Evolutionary conservation across 2,329 filamentous ascomycete genomes (phyloP), one percentile per base, ranked within the genome.

Genomic region (Aureobasidium zeae): DNA sequence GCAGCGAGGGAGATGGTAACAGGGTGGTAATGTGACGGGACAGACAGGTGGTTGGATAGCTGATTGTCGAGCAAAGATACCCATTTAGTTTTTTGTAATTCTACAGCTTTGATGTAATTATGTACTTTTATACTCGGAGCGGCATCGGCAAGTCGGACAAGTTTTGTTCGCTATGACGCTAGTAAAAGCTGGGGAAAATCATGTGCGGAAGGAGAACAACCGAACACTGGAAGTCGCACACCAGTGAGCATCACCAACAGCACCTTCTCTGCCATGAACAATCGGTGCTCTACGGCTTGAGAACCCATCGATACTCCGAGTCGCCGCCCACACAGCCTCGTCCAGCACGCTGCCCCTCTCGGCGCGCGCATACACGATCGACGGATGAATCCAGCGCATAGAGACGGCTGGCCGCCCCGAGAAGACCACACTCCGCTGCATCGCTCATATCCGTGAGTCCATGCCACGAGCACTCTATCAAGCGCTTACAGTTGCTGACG

Each of bases 371-470:
- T 43, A 34, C 39, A 16, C 21, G 28, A 34, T 34, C 44, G 16
- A 41, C 34, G 33, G 37, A 50, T 50, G 48, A 50, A 50, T 35
- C 48, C 48, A 26, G 44, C 46, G 28, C 48, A 45, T 45, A 36
- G 43, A 36, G 43, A 38, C 43, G 43, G 33, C 32, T 45, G 43
- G 43, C 43, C 43, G 43, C 43, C 43, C 29, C 20, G 39, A 34
- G 39, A 43, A 34, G 39, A 43, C 6, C 39, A 43, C 12, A 28
- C 29, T 34, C 22, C 39, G n/a, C 30, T 33, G 6, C 39, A 43
- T 43, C 39, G 39, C 26, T 24, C 39, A 20, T 43, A 33, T 8
- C 15, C 29, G 39, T 43, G 20, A 3, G 37, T 41, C 13, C 13
- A 15, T 24, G 13, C 20, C n/a, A 11, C 19, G 12, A 15, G 7